These are phyloP conservation scores for Trifolium repens DNA, from an alignment of 306 rosid genomes.

Conservation along the genomic window DNA sequence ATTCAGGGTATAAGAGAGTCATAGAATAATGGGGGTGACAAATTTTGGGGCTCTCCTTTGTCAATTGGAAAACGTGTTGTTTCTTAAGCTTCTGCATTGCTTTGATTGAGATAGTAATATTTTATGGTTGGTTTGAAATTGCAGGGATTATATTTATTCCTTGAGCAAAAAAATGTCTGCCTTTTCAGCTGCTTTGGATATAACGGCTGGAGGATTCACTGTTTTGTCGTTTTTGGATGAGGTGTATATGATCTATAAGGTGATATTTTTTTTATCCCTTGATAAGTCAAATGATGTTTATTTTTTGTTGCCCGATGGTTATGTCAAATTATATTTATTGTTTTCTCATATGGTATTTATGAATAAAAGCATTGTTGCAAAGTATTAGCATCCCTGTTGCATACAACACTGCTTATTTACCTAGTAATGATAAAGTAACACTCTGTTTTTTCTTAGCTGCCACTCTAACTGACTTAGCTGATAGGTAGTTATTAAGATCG, in stretches of 20 bases:
- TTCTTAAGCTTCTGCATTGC: conserved; percentile 40
- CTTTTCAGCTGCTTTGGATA: conserved; percentile 62
- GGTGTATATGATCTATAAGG: conserved; percentile 71
- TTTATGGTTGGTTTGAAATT: conserved; percentile 40
- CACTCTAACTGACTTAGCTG: neutral
- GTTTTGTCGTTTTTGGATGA: conserved; percentile 75
- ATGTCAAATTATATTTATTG: conserved; percentile 34
- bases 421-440: neutral
- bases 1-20: conserved; percentile 9
- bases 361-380: conserved; percentile 22
- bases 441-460: neutral
- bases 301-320: neutral
- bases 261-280: conserved; percentile 39
- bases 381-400: conserved; percentile 6
- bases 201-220: conserved; percentile 66
- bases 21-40: conserved; percentile 2
- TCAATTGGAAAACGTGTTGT: conserved; percentile 13
- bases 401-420: conserved; percentile 6
- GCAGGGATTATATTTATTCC: conserved; percentile 77
- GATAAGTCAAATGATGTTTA: conserved; percentile 5
- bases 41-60: conserved; percentile 23
- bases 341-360: conserved; percentile 11
- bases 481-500: neutral
- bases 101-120: conserved; percentile 50
- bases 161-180: conserved; percentile 60